Conservation (phyloP, 2,329 filamentous ascomycete species). For the Cryphonectria naterciae region DNA sequence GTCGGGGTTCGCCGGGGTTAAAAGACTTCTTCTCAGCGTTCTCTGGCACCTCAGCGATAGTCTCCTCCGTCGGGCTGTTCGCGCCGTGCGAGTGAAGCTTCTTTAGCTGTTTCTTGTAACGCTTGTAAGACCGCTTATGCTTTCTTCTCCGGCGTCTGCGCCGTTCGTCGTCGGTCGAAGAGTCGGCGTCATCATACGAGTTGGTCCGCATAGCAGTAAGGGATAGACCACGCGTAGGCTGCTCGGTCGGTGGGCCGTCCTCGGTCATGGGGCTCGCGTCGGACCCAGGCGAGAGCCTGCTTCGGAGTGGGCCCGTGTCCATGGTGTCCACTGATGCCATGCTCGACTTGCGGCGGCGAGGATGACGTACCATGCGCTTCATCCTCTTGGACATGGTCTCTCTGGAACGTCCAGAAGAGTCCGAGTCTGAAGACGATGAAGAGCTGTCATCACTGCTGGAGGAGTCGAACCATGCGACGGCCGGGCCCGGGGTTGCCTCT, state of each 20-base stretch:
- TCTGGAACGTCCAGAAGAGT: conserved; percentile 63
- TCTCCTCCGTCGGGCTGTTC: conserved; percentile 38
- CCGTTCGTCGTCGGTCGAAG: conserved; percentile 53
- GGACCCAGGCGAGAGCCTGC: conserved; percentile 49
- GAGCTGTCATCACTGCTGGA: conserved; percentile 61
- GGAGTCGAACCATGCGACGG: conserved; percentile 79
- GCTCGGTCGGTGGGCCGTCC: conserved; percentile 45
- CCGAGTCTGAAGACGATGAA: conserved; percentile 69
- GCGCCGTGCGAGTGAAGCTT: conserved; percentile 45
- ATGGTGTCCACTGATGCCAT: conserved; percentile 67
- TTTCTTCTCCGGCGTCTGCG: conserved; percentile 38
- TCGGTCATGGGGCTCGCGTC: conserved; percentile 42
- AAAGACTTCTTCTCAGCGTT: conserved; percentile 29
- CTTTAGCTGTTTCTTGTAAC: conserved; percentile 49
- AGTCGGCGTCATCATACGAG: conserved; percentile 42
- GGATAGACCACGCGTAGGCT: conserved; percentile 40
- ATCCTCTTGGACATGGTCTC: conserved; percentile 75
- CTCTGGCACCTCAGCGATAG: conserved; percentile 39
- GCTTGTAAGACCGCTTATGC: conserved; percentile 44
- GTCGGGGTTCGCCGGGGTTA: conserved; percentile 50
- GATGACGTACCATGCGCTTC: conserved; percentile 72
- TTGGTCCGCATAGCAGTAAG: conserved; percentile 37
- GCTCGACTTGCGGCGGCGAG: conserved; percentile 78
- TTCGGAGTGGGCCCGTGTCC: conserved; percentile 37
- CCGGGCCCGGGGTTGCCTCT: conserved; percentile 82